A percentile compares a stretch with the other conserved stretches of the same genome.
Evolutionary conservation across 2,329 filamentous ascomycete genomes (phyloP).

Genomic region (Ilyonectria sp.): DNA sequence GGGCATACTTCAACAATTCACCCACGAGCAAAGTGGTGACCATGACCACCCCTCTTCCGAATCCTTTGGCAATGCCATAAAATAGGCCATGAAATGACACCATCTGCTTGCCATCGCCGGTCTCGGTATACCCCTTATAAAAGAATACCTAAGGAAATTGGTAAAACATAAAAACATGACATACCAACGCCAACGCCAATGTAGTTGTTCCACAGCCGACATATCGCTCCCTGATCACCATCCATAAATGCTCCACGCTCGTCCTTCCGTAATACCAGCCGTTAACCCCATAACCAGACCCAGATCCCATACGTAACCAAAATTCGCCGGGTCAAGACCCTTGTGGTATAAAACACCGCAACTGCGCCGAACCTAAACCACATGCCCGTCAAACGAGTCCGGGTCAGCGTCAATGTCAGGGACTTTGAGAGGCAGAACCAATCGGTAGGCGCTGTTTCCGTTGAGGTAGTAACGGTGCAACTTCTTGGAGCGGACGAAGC

Average conservation of each 20-base stretch:
- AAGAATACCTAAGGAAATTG: neutral
- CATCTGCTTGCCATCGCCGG: neutral
- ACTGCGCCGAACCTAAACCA: constrained; percentile 21
- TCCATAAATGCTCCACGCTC: constrained; percentile 21
- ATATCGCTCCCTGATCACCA: constrained; percentile 15
- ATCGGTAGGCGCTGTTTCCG: constrained; percentile 92
- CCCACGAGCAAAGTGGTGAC: neutral
- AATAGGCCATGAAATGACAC: too few species aligned
- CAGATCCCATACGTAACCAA: constrained; percentile 1
- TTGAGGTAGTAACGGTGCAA: constrained; percentile 97
- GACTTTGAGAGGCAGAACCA: constrained; percentile 84
- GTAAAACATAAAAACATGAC: constrained; percentile 3
- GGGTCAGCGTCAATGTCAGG: constrained; percentile 58
- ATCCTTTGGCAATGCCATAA: neutral
- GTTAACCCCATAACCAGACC: constrained; percentile 11
- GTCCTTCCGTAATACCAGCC: constrained; percentile 2
- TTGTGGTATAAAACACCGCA: neutral
- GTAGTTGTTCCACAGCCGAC: neutral
- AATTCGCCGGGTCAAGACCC: neutral
- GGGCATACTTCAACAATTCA: neutral
- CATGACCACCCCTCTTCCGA: neutral
- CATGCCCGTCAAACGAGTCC: constrained; percentile 54
- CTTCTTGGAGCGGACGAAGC: constrained; percentile 92
- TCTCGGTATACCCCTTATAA: neutral
- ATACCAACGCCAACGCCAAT: constrained; percentile 12